Base-by-base conservation (phyloP, 257 asterid genomes). In the Capsicum chinense region DNA sequence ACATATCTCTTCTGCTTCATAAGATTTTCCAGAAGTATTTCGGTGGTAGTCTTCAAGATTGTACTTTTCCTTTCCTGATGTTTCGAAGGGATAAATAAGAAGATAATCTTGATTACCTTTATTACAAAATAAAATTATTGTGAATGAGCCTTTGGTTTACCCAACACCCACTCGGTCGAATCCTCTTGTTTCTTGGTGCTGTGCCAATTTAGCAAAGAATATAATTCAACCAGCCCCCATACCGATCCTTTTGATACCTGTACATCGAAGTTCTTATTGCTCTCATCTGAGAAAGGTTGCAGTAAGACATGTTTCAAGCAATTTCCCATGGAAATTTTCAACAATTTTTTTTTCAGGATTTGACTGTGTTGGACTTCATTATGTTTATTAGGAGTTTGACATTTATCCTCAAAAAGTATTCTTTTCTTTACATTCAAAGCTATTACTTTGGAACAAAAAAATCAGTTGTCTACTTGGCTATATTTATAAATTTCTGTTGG, bases 251-350 rank as follows among this genome's bases (percentile, higher is more conserved):
- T 56, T 56, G 59, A 56, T 56, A 56, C 59, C 4, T 56, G 59
- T 56, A 56, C 17, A 8, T 56, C 59, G 0, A 56, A 56, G 59
- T 56, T 56, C 6, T 56, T 56, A 56, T 56, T 56, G 16, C 16
- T 66, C 5, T 66, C 74, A 64, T 35, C 48, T 67, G 74, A 67
- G 74, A 35, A 64, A 14, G 74, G 19, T 67, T 67, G 74, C 50
- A 67, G 14, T 67, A 66, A 66, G 74, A 66, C 74, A 35, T 6
- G 74, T 66, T 66, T 67, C 48, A 67, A 35, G 74, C 74, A 13
- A 47, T 35, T 67, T 2, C 74, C 74, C 74, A 14, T 67, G 74
- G 74, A 67, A 62, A 14, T 35, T 33, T 67, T 66, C 74, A 67
- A 67, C 48, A 67, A 56, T 5, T 26, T 64, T 13, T 66, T 35